These are phyloP conservation scores for Kodamaea kaohsiungensis DNA, from an alignment of 805 yeast species.

Conservation along the genomic window DNA sequence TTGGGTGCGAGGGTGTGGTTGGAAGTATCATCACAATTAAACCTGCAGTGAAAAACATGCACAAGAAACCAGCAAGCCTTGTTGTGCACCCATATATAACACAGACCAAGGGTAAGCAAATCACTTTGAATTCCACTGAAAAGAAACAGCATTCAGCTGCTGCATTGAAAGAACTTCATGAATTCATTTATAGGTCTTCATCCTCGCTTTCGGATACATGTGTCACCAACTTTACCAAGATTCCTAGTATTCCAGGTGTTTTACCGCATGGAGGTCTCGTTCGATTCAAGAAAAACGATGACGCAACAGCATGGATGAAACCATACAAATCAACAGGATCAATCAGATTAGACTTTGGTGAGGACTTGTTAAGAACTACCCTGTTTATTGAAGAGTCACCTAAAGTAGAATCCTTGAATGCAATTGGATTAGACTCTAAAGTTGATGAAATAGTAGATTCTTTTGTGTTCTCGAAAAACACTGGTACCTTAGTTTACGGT, in stretches of 20 bases:
- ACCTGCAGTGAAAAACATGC: constrained; percentile 38
- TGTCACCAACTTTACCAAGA: constrained; percentile 50
- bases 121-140: constrained; percentile 28
- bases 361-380: constrained; percentile 45
- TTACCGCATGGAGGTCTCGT: constrained; percentile 64
- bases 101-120: constrained; percentile 34
- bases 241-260: constrained; percentile 49
- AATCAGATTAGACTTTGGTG: constrained; percentile 49
- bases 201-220: constrained; percentile 30
- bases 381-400: constrained; percentile 32
- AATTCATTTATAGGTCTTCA: constrained; percentile 16
- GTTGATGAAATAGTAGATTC: constrained; percentile 41
- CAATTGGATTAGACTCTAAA: constrained; percentile 59
- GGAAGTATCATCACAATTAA: constrained; percentile 60
- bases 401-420: constrained; percentile 13
- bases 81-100: constrained; percentile 58
- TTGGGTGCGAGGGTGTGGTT: constrained; percentile 48
- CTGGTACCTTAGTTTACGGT: constrained; percentile 69
- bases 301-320: constrained; percentile 42
- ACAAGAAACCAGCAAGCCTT: constrained; percentile 40
- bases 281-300: constrained; percentile 49
- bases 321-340: constrained; percentile 32
- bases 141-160: constrained; percentile 28
- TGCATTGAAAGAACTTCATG: constrained; percentile 20
- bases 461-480: constrained; percentile 42